Conservation (phyloP, 2,329 filamentous ascomycete genomes). For the Venturia oleaginea region DNA sequence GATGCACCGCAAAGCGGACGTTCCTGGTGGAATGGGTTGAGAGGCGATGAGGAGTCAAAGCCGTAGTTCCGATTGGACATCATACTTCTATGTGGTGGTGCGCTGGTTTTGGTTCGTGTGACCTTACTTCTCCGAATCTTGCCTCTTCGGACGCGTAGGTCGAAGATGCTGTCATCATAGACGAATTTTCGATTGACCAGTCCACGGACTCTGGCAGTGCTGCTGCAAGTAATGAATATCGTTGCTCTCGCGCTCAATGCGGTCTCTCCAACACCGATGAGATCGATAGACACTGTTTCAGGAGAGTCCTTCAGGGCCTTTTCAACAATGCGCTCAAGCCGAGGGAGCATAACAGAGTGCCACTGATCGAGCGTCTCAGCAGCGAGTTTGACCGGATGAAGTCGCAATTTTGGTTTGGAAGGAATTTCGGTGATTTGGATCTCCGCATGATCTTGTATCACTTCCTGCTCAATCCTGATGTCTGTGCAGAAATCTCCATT, state of each 20-base stretch:
- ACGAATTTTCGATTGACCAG: constrained; percentile 62
- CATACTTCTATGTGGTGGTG: constrained; percentile 31
- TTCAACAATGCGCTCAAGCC: constrained; percentile 61
- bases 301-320: constrained; percentile 63
- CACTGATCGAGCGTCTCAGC: constrained; percentile 59
- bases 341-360: constrained; percentile 62
- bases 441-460: constrained; percentile 20
- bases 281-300: constrained; percentile 69
- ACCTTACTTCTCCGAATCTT: constrained; percentile 55
- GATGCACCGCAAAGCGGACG: constrained; percentile 78
- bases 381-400: constrained; percentile 44
- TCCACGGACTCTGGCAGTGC: constrained; percentile 61
- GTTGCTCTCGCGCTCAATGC: constrained; percentile 59
- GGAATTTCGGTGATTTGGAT: constrained; percentile 26
- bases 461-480: not conserved
- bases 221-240: constrained; percentile 68
- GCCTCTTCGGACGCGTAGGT: constrained; percentile 63
- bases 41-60: constrained; percentile 33
- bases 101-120: constrained; percentile 18
- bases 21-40: constrained; percentile 70
- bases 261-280: constrained; percentile 64
- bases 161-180: constrained; percentile 56
- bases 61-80: constrained; percentile 24
- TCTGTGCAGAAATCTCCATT: not conserved
- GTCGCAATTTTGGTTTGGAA: constrained; percentile 26